Base-by-base conservation (phyloP, 495 filamentous ascomycete genomes). In the Trichoderma orchidacearum region DNA sequence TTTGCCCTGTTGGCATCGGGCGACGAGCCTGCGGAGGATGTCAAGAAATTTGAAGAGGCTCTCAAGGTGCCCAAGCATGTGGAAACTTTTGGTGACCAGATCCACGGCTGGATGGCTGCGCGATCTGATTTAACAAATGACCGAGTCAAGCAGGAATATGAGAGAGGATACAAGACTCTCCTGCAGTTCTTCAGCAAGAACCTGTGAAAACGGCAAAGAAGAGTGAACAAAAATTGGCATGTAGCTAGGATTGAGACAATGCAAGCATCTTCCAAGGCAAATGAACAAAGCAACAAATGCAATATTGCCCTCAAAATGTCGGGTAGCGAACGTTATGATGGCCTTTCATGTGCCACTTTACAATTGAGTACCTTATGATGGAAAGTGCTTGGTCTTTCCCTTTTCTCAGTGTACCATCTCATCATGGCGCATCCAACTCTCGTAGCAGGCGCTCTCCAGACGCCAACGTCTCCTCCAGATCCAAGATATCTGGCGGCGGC, bases 51-150 rank as follows among this genome's bases (percentile, higher is more conserved):
- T 65, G 79, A 87, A 69, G 72, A 75, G 48, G 81, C 80, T 13
- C 69, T 94, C 60, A 78, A 75, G 63, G 78, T 76, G 12, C 73
- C 82, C 55, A 85, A 90, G 62, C 75, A 87, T 63, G 82, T 96
- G 18, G 85, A 93, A 80, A 91, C 78, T 30, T 96, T 88, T 63
- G 58, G 68, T 9, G 83, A 86, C 60, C 89, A 94, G 77, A 80
- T 94, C 51, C 90, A 96, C 70, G 90, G 90, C 29, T 96, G 84
- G 81, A 95, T 96, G 90, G 88, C 86, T 18, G 90, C 90, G 5
- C 74, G 87, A 25, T 75, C 72, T 21, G 77, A 93, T 64, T 65
- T 94, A 34, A 78, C 83, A 56, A 71, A 94, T 61, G 70, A 70
- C 5, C 76, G 78, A 57, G 84, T 89, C 38, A 81, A 76, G 66